Evolutionary conservation across 495 filamentous ascomycete genomes (phyloP), one percentile per base, ranked within the genome.

Genomic region (Penicillium crystallinum): DNA sequence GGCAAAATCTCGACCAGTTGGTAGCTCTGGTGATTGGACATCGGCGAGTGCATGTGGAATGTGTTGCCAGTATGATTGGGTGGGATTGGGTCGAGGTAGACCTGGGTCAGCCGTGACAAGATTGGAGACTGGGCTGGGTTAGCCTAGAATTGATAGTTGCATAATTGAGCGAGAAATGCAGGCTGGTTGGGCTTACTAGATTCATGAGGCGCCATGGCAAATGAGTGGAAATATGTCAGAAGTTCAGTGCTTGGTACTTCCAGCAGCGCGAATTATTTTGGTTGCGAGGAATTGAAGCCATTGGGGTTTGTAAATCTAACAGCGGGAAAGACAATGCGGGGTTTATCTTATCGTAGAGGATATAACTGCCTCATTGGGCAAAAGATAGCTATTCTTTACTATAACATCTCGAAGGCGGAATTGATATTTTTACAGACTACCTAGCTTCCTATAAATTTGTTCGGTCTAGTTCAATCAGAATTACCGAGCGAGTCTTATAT

Each of bases 11-110:
- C 72, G 76, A 2, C 67, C 64, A 0, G 48, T 30, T 6, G 77
- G 81, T 15, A 85, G 69, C 6, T 55, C 55, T 14, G 61, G 30
- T 15, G 75, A 78, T 49, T 77, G 76, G 35, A 72, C 56, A 51
- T 81, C 74, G 17, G 83, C 74, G 17, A 89, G 70, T 12, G 68
- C 62, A 49, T 81, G 76, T 6, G 80, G 80, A 15, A 82, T 77
- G 46, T 78, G 69, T 67, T 90, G 87, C 87, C 87, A 91, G 71
- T 86, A 89, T 34, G 83, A 82, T 18, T 66, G 52, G 1, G 83
- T 88, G 19, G 87, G 87, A 59, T 81, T 79, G 4, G 71, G 62
- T 29, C 59, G 64, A 5, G 83, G 83, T 11, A 82, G 68, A 5
- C 65, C 64, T 42, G 73, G 72, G 23, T 68, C 63, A 12, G 52